Percentiles rank a stretch among this genome's conserved stretches.
These are phyloP conservation scores for Aspergillus sergii DNA, from an alignment of 2,329 filamentous ascomycete species.

Conservation along the genomic window DNA sequence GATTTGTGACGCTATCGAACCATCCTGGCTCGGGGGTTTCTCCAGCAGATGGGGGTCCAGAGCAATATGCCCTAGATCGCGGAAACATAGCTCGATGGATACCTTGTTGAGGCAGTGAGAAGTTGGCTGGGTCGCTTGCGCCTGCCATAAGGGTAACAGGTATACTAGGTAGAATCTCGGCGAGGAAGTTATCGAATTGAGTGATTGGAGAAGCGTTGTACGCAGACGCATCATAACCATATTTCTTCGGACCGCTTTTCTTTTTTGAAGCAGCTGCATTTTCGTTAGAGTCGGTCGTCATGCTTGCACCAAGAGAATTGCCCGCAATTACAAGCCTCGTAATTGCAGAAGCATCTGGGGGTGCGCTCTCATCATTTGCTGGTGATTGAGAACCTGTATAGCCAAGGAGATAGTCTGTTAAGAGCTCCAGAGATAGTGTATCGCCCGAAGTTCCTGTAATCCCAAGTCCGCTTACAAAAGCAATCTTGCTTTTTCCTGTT, in stretches of 20 bases:
- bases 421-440: conserved; percentile 72
- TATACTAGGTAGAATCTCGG: conserved; percentile 78
- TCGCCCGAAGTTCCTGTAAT: conserved; percentile 79
- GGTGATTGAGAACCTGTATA: conserved; percentile 64
- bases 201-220: conserved; percentile 87
- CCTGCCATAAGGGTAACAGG: conserved; percentile 90
- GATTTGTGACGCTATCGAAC: conserved; percentile 90
- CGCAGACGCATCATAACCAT: conserved; percentile 85
- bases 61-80: conserved; percentile 67
- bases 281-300: conserved; percentile 34
- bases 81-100: conserved; percentile 93
- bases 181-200: conserved; percentile 80
- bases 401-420: conserved; percentile 85
- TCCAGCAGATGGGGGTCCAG: conserved; percentile 37
- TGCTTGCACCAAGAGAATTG: conserved; percentile 69
- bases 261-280: conserved; percentile 33
- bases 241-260: conserved; percentile 70
- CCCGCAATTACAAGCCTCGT: conserved; percentile 88
- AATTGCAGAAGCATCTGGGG: conserved; percentile 56
- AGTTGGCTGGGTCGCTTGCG: conserved; percentile 81
- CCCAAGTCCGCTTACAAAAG: conserved; percentile 83
- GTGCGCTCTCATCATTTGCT: conserved; percentile 54
- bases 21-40: conserved; percentile 61
- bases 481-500: conserved; percentile 66
- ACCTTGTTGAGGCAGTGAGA: conserved; percentile 86